A percentile compares a stretch with the other conserved stretches of the same genome.
Evolutionary conservation across 2,329 filamentous ascomycete species (phyloP).

Genomic region (Chalaropsis ovoidea): DNA sequence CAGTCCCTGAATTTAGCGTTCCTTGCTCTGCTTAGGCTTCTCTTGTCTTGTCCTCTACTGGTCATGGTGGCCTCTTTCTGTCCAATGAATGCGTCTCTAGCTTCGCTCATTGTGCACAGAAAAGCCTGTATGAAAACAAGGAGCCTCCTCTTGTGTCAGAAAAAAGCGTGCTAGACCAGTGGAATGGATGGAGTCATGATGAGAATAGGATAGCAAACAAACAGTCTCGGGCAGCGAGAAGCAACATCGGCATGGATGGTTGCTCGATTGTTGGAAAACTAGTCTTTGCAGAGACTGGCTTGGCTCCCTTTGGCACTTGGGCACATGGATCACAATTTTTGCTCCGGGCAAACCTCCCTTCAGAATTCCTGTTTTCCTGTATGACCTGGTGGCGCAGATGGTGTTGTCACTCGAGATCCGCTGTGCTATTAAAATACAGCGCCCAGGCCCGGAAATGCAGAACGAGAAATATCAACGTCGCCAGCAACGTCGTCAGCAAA

Average conservation of each 20-base stretch:
- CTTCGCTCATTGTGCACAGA: neutral
- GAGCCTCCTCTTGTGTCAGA: neutral
- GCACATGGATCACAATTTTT: neutral
- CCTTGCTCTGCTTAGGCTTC: neutral
- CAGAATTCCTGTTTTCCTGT: neutral
- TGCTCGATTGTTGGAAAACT: neutral
- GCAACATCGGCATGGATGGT: too few relatives aligned
- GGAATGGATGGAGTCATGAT: neutral
- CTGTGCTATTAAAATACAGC: neutral
- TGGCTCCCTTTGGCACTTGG: neutral
- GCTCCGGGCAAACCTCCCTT: neutral
- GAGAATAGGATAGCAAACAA: neutral
- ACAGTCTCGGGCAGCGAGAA: too few relatives aligned
- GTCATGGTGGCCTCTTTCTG: neutral
- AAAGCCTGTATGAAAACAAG: neutral
- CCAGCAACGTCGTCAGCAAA: too few relatives aligned
- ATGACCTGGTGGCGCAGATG: neutral
- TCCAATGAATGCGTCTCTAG: slow-evolving; percentile 1
- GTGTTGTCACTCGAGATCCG: neutral
- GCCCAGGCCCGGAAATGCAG: neutral
- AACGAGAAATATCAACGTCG: too few relatives aligned
- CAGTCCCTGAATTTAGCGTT: slow-evolving; percentile 8
- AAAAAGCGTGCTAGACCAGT: neutral
- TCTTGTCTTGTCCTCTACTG: neutral
- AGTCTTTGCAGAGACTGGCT: neutral